These are phyloP conservation scores for Helianthus tuberosus DNA, from an alignment of 129 eudicot species.

Conservation along the genomic window DNA sequence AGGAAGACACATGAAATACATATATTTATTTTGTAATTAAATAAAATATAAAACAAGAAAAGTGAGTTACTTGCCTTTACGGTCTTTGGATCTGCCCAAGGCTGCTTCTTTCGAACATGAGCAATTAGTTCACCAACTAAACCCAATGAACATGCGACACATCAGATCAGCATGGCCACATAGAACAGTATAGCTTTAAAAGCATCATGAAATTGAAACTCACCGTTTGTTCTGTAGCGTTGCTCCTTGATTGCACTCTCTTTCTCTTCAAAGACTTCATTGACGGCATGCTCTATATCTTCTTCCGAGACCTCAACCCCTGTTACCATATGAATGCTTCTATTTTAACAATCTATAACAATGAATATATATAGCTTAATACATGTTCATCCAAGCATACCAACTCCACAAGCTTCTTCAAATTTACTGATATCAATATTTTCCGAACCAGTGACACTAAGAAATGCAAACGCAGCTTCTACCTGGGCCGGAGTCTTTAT, in stretches of 20 bases:
- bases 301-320: slow-evolving; percentile 72
- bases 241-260: slow-evolving; percentile 76
- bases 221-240: slow-evolving; percentile 85
- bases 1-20: slow-evolving; percentile 4
- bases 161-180: slow-evolving; percentile 13
- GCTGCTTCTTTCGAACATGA: slow-evolving; percentile 87
- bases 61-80: slow-evolving; percentile 63
- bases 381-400: slow-evolving; percentile 34
- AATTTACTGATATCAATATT: slow-evolving; percentile 58
- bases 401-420: slow-evolving; percentile 96
- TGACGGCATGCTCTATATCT: slow-evolving; percentile 55
- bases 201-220: slow-evolving; percentile 12
- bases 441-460: slow-evolving; percentile 58
- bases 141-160: slow-evolving; percentile 19
- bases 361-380: not conserved
- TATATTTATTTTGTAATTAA: not conserved
- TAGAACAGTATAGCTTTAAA: not conserved
- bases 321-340: slow-evolving; percentile 29
- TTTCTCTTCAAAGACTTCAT: slow-evolving; percentile 77
- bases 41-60: not conserved
- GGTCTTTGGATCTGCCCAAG: slow-evolving; percentile 95
- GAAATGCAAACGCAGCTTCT: slow-evolving; percentile 85
- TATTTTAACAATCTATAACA: not conserved
- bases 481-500: slow-evolving; percentile 89
- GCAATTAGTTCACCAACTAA: slow-evolving; percentile 91